phyloP scores from a whole-genome alignment of 768 basidiomycete species.

The Lactarius sanguifluus region DNA sequence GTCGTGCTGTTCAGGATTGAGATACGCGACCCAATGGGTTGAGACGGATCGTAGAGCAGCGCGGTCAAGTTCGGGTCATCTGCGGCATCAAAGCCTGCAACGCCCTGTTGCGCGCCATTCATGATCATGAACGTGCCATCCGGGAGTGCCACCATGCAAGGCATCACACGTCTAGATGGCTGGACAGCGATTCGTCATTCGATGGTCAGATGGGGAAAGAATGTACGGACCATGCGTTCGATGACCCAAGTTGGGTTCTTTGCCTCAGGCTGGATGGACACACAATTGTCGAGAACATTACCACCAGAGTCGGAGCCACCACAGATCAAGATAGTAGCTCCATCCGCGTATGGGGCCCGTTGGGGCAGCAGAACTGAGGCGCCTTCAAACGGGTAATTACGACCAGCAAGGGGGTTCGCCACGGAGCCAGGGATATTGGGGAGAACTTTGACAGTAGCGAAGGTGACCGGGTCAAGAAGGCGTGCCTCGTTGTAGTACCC shows the following conservation, averaged over 20 bases:
- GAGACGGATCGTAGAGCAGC: slow-evolving; percentile 64
- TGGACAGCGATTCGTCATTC: slow-evolving; percentile 30
- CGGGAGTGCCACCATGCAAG: slow-evolving; percentile 70
- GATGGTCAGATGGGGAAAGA: neutral
- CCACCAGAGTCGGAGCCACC: slow-evolving; percentile 65
- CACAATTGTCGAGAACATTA: slow-evolving; percentile 64
- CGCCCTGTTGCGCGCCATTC: slow-evolving; percentile 69
- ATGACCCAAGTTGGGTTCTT: slow-evolving; percentile 62
- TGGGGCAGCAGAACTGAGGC: slow-evolving; percentile 69
- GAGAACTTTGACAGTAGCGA: slow-evolving; percentile 55
- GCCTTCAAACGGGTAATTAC: slow-evolving; percentile 77
- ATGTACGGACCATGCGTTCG: slow-evolving; percentile 69
- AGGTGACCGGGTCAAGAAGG: slow-evolving; percentile 64
- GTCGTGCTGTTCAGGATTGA: slow-evolving; percentile 66
- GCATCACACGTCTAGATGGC: slow-evolving; percentile 75
- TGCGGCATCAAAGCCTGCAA: slow-evolving; percentile 71
- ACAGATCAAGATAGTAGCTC: slow-evolving; percentile 66
- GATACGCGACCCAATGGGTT: slow-evolving; percentile 57
- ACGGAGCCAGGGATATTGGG: slow-evolving; percentile 64
- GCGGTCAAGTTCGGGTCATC: slow-evolving; percentile 38
- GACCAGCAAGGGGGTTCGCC: slow-evolving; percentile 65
- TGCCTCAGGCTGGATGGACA: slow-evolving; percentile 65
- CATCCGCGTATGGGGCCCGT: slow-evolving; percentile 69
- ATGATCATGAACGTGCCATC: slow-evolving; percentile 69
- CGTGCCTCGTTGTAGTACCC: slow-evolving; percentile 83